A percentile compares a stretch with the other conserved stretches of the same genome.
Conservation (phyloP, 2,329 filamentous ascomycete genomes). For the Colletotrichum chlorophyti region DNA sequence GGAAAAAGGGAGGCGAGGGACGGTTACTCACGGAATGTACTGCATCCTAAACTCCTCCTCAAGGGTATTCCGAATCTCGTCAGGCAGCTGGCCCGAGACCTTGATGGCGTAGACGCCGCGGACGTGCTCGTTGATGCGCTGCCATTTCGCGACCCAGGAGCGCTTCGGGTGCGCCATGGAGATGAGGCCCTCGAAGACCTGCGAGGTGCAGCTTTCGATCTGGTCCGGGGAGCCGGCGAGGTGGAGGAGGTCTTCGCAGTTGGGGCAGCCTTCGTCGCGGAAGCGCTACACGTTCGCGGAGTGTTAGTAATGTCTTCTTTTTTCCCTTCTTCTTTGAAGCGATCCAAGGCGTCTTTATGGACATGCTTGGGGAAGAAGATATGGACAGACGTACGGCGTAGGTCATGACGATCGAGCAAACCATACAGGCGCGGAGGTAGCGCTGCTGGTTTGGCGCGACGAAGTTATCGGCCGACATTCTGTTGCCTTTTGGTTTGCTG, state of each 20-base stretch:
- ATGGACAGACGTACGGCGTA: slow-evolving; percentile 62
- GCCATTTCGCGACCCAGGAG: slow-evolving; percentile 97
- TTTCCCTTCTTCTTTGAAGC: not conserved
- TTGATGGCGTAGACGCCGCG: slow-evolving; percentile 93
- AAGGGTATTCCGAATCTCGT: slow-evolving; percentile 66
- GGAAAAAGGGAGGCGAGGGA: not conserved
- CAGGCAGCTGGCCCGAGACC: slow-evolving; percentile 81
- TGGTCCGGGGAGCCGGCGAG: slow-evolving; percentile 80
- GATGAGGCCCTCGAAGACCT: slow-evolving; percentile 94
- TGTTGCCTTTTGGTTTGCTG: not conserved
- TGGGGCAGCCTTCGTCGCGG: slow-evolving; percentile 86
- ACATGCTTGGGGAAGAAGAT: slow-evolving; percentile 18
- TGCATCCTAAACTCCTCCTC: slow-evolving; percentile 69
- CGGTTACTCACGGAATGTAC: slow-evolving; percentile 69
- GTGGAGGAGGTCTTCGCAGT: slow-evolving; percentile 93
- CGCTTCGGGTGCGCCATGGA: slow-evolving; percentile 80
- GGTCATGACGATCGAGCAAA: slow-evolving; percentile 93
- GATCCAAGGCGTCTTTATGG: no score
- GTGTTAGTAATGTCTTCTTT: not conserved
- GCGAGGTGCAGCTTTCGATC: slow-evolving; percentile 91
- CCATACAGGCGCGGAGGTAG: slow-evolving; percentile 95
- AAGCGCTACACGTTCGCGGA: slow-evolving; percentile 75
- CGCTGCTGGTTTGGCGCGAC: slow-evolving; percentile 79
- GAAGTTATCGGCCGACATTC: slow-evolving; percentile 62
- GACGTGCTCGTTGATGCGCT: slow-evolving; percentile 87